phyloP scores from a whole-genome alignment of 352 stramenopile genomes.

The Pelagophyceae sp. region DNA sequence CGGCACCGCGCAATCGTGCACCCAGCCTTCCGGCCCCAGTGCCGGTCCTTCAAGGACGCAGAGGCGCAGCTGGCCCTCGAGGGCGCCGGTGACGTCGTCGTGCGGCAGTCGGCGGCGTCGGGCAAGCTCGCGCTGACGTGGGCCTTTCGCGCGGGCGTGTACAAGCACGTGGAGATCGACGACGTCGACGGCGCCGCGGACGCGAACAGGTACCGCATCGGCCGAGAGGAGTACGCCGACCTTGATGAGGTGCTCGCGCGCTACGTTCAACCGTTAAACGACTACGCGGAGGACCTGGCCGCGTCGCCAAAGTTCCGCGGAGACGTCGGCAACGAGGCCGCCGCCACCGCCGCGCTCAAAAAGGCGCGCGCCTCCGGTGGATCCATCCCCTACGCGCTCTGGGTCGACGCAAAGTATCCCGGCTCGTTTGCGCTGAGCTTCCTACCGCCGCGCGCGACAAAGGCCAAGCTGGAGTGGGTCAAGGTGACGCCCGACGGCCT shows the following conservation, averaged over 20 bases:
- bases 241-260: constrained; percentile 41
- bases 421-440: background rate
- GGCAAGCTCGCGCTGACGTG: constrained; percentile 36
- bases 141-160: constrained; percentile 34
- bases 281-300: constrained; percentile 33
- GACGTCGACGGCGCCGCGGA: constrained; percentile 28
- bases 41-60: background rate
- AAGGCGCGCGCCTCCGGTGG: background rate
- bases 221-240: constrained; percentile 35
- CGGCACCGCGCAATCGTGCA: background rate
- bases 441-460: background rate
- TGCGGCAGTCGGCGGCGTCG: background rate
- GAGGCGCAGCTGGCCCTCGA: background rate
- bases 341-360: background rate
- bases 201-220: constrained; percentile 17
- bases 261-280: constrained; percentile 34
- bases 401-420: constrained; percentile 1
- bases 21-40: background rate
- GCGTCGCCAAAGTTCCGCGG: constrained; percentile 18
- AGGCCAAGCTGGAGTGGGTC: background rate
- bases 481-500: constrained; percentile 3
- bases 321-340: background rate
- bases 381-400: constrained; percentile 7
- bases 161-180: constrained; percentile 36
- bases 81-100: background rate